Conservation (phyloP, 2,329 filamentous ascomycete species). For the Emergomyces africanus region DNA sequence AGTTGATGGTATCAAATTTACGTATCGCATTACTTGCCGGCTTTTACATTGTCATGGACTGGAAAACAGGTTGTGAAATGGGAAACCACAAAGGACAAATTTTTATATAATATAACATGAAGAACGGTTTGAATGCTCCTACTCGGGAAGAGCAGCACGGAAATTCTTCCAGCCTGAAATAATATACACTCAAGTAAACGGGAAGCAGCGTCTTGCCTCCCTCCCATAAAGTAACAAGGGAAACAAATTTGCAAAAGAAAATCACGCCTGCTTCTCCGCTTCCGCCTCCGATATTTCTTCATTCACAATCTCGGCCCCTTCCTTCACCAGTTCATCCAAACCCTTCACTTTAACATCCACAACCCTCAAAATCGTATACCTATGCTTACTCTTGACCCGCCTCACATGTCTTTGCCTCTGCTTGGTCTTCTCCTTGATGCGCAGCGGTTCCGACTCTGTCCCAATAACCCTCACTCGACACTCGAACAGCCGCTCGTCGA, state of each 20-base stretch:
- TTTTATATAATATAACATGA: background rate
- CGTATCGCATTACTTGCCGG: background rate
- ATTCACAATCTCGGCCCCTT: conserved; percentile 27
- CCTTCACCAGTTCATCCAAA: conserved; percentile 39
- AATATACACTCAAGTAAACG: background rate
- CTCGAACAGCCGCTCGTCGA: conserved; percentile 74
- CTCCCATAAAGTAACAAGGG: background rate
- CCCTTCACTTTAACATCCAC: conserved; percentile 62
- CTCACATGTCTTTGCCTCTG: conserved; percentile 54
- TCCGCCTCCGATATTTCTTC: conserved; percentile 3
- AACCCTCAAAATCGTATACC: conserved; percentile 74
- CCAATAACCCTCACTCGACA: conserved; percentile 78
- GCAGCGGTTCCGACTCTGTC: conserved; percentile 66
- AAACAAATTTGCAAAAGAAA: background rate
- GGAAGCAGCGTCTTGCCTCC: no score
- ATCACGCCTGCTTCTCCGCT: background rate
- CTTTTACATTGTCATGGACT: background rate
- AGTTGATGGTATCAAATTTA: background rate
- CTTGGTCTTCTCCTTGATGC: conserved; percentile 71
- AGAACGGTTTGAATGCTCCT: background rate
- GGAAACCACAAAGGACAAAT: background rate
- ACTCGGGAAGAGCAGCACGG: background rate
- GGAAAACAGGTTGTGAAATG: background rate
- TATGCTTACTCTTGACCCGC: conserved; percentile 77
- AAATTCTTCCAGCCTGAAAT: background rate